Conservation (phyloP, 768 basidiomycete species). For the Tricholoma sp. region DNA sequence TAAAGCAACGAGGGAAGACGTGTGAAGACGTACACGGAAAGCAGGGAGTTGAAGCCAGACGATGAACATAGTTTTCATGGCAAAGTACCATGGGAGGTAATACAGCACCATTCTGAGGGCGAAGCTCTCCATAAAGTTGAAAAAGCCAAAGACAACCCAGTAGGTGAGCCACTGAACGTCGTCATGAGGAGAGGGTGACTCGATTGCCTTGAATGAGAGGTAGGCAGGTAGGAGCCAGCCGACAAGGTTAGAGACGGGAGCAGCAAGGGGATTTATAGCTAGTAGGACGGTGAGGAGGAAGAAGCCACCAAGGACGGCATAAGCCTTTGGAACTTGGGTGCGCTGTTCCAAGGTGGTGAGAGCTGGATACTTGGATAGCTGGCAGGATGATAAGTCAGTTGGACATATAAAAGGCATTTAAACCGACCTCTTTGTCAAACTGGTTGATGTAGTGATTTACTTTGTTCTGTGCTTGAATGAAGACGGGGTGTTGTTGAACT, state of each 20-base stretch:
- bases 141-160: conserved; percentile 92
- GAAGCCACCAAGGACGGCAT: conserved; percentile 72
- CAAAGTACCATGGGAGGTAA: conserved; percentile 93
- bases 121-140: conserved; percentile 89
- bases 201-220: conserved; percentile 92
- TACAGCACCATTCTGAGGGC: conserved; percentile 81
- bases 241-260: conserved; percentile 89
- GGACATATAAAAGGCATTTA: neutral
- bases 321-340: conserved; percentile 91
- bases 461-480: conserved; percentile 80
- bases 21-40: conserved; percentile 60
- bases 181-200: conserved; percentile 74
- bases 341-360: conserved; percentile 81
- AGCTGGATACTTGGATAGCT: conserved; percentile 85
- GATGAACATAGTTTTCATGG: conserved; percentile 87
- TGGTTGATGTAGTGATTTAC: conserved; percentile 76
- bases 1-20: neutral
- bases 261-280: conserved; percentile 86
- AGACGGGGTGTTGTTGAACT: conserved; percentile 83
- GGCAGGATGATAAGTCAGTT: conserved; percentile 11
- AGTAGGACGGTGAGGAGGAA: conserved; percentile 67
- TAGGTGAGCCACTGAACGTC: conserved; percentile 97
- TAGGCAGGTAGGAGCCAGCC: conserved; percentile 95
- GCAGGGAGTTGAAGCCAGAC: conserved; percentile 88
- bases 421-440: conserved; percentile 93